Conservation (phyloP, 331 rosid genomes). For the Acacia pycnantha region DNA sequence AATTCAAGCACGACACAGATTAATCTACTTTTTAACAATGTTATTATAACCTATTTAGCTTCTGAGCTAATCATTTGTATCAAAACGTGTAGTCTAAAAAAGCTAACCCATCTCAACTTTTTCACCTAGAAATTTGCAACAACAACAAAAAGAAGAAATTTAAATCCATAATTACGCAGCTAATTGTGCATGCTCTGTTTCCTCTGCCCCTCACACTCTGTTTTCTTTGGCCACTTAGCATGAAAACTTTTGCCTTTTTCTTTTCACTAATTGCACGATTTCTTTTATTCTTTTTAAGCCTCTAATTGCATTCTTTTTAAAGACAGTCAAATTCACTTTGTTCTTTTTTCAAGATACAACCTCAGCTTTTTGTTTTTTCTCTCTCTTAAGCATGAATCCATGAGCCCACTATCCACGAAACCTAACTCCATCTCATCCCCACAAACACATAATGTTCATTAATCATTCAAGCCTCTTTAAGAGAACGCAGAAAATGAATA, state of each 20-base stretch:
- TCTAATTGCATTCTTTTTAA: constrained; percentile 23
- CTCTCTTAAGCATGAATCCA: not conserved
- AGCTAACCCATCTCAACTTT: constrained; percentile 6
- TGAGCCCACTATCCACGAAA: not conserved
- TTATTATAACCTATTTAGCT: not conserved
- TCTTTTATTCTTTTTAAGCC: constrained; percentile 1
- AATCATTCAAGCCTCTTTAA: not conserved
- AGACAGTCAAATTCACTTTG: constrained; percentile 29
- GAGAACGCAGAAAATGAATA: not conserved
- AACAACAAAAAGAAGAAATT: not conserved
- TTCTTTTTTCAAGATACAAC: not conserved
- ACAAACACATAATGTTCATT: not conserved
- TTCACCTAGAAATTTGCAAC: not conserved
- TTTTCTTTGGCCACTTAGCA: not conserved
- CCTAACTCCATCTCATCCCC: not conserved
- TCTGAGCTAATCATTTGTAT: not conserved
- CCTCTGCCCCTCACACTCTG: constrained; percentile 2
- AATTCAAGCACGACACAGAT: not conserved
- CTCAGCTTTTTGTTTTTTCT: not conserved
- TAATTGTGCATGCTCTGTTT: constrained; percentile 15
- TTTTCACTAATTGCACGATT: constrained; percentile 8
- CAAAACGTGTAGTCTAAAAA: not conserved
- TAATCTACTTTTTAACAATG: not conserved
- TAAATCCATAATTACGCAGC: constrained; percentile 19
- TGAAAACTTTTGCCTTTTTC: not conserved